Percentiles rank a stretch among this genome's conserved stretches.
Conservation (phyloP, 345 rosid species). For the Mangifera indica region DNA sequence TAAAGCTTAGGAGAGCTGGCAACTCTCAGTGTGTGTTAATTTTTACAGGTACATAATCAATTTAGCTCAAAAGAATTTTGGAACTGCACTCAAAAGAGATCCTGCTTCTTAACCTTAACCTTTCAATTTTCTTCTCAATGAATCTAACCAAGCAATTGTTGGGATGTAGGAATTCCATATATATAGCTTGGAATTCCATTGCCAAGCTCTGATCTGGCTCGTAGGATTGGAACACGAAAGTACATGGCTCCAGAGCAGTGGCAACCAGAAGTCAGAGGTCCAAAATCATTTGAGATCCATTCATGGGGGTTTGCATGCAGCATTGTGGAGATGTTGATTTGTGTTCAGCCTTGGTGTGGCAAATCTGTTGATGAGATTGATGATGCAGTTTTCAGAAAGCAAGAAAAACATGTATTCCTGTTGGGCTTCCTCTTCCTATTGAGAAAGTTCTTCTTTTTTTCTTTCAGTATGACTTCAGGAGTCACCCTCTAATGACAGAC, state of each 20-base stretch:
- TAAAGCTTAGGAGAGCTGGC: neutral
- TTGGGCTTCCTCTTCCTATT: slow-evolving; percentile 69
- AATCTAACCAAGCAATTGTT: slow-evolving; percentile 59
- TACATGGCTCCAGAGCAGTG: slow-evolving; percentile 99
- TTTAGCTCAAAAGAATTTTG: slow-evolving; percentile 66
- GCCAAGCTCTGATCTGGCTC: slow-evolving; percentile 60
- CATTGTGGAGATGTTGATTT: slow-evolving; percentile 88
- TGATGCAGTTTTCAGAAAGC: slow-evolving; percentile 64
- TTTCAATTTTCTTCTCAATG: slow-evolving; percentile 69
- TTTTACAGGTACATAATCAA: slow-evolving; percentile 66
- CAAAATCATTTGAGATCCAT: slow-evolving; percentile 80
- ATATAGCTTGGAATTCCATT: slow-evolving; percentile 66
- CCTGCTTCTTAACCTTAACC: slow-evolving; percentile 79
- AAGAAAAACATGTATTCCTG: slow-evolving; percentile 64
- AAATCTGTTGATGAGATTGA: slow-evolving; percentile 60
- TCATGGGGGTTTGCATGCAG: slow-evolving; percentile 96
- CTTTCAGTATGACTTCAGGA: slow-evolving; percentile 84
- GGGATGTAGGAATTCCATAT: slow-evolving; percentile 80
- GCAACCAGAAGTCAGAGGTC: slow-evolving; percentile 88
- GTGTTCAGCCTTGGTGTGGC: slow-evolving; percentile 80
- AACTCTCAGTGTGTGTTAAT: slow-evolving; percentile 12
- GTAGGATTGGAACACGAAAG: slow-evolving; percentile 80
- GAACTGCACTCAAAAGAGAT: slow-evolving; percentile 68
- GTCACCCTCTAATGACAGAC: slow-evolving; percentile 79
- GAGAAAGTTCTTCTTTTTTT: slow-evolving; percentile 75